Base-by-base conservation (phyloP, 2,329 filamentous ascomycete genomes). In the Colletotrichum sp. region DNA sequence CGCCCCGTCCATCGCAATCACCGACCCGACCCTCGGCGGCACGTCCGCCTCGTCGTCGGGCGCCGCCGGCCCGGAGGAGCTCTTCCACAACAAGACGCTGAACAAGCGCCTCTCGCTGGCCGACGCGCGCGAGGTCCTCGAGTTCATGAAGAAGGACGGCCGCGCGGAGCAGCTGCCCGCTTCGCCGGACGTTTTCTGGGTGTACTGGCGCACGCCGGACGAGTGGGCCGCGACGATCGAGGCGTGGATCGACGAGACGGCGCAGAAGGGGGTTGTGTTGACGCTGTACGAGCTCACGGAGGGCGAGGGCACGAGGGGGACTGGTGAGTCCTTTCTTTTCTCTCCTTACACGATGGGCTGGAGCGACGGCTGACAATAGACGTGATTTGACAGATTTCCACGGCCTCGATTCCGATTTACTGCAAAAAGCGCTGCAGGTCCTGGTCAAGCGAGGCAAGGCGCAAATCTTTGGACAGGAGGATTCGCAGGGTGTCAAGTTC, bases 401-500 rank as follows among this genome's bases (percentile, higher is more conserved):
- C 84, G 95, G 94, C n/a, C 94, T 99, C 88, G 96, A 98, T 82
- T 88, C 90, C 61, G 95, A 96, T 28, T 84, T 98, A 77, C 89
- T 99, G 81, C 91, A 94, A 79, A 96, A 94, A 84, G 94, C 95
- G 48, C 88, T 99, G 65, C 91, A 91, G 76, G 89, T 97, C 66
- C 89, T 98, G 65, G 96, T 98, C 43, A 98, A 97, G 89, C 91
- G 94, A 77, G 96, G 96, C 79, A 98, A 94, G 86, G 96, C 96
- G 16, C 96, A 98, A 85, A 92, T 98, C 30, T 98, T 99, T 86
- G 96, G 96, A 39, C 91, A 92, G 70, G 96, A 96, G 80, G 95
- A 96, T 82, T 94, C 95, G 76, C 92, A 94, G 81, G 97, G 97
- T 80, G 95, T 98, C 78, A 99, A 99, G 87, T 98, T 99, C 87